Evolutionary conservation across 1,284 basidiomycete species (phyloP).

Genomic region (Cutaneotrichosporon cyanovorans): DNA sequence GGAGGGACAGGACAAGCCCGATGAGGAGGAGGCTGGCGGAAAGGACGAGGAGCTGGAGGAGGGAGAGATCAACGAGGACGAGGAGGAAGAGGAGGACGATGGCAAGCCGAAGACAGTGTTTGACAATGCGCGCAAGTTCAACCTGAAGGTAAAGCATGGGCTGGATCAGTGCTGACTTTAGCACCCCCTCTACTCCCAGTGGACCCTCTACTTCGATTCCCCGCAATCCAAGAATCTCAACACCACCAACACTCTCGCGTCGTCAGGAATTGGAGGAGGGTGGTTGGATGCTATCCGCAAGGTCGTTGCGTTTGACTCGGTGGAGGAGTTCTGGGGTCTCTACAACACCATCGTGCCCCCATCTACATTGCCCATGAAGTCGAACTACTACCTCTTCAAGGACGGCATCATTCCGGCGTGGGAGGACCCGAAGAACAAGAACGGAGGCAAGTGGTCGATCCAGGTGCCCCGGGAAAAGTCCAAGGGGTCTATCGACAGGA

Average conservation of each 20-base stretch:
- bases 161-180: conserved; percentile 34
- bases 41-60: conserved; percentile 33
- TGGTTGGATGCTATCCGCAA: conserved; percentile 98
- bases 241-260: conserved; percentile 60
- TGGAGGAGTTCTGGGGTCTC: conserved; percentile 97
- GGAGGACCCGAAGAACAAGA: conserved; percentile 93
- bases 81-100: conserved; percentile 28
- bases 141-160: conserved; percentile 64
- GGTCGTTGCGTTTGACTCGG: conserved; percentile 85
- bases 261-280: conserved; percentile 51
- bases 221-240: conserved; percentile 69
- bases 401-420: conserved; percentile 89
- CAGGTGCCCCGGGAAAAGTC: conserved; percentile 96
- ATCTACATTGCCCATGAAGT: conserved; percentile 86
- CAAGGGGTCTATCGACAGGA: conserved; percentile 72
- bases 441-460: conserved; percentile 97
- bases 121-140: conserved; percentile 78
- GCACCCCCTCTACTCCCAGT: conserved; percentile 87
- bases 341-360: conserved; percentile 98
- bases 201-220: conserved; percentile 97
- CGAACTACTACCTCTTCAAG: conserved; percentile 99
- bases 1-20: conserved; percentile 26
- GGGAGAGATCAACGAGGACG: conserved; percentile 36
- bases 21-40: conserved; percentile 39
- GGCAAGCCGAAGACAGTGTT: conserved; percentile 69